phyloP scores from a whole-genome alignment of 2,329 filamentous ascomycete genomes.

The Hypoxylon sp. region DNA sequence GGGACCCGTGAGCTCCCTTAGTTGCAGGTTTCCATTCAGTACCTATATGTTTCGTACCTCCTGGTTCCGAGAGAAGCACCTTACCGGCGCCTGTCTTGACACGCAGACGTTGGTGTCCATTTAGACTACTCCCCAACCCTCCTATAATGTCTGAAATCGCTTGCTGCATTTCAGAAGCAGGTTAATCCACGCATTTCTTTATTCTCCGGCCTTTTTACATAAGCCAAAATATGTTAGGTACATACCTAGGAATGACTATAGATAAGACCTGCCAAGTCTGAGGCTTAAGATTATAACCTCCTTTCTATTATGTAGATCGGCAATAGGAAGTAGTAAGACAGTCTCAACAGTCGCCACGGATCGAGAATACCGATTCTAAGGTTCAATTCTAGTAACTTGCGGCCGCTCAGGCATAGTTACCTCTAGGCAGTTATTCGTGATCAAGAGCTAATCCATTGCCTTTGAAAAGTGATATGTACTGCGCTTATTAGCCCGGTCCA shows the following conservation, averaged over 20 bases:
- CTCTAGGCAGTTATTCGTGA: background rate
- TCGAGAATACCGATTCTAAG: background rate
- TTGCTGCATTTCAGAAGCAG: background rate
- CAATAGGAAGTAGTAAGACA: background rate
- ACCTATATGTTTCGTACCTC: background rate
- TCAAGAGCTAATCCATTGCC: background rate
- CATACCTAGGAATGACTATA: background rate
- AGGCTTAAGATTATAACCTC: background rate
- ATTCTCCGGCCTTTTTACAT: background rate
- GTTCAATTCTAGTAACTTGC: no score
- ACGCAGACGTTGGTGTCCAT: constrained; percentile 26
- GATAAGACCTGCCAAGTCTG: background rate
- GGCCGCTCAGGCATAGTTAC: background rate
- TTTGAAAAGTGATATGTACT: background rate
- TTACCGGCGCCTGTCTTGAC: background rate
- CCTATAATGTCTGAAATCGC: constrained; percentile 3
- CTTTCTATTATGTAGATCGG: background rate
- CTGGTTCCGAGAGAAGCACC: background rate
- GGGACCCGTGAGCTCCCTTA: no score
- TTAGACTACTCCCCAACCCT: constrained; percentile 12
- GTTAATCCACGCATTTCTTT: background rate
- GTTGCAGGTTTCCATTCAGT: background rate
- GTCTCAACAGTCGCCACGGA: background rate
- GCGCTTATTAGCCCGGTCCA: background rate
- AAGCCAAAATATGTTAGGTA: background rate